phyloP scores from a whole-genome alignment of 108 stramenopile genomes.

The Pseudonitzschia pungens region DNA sequence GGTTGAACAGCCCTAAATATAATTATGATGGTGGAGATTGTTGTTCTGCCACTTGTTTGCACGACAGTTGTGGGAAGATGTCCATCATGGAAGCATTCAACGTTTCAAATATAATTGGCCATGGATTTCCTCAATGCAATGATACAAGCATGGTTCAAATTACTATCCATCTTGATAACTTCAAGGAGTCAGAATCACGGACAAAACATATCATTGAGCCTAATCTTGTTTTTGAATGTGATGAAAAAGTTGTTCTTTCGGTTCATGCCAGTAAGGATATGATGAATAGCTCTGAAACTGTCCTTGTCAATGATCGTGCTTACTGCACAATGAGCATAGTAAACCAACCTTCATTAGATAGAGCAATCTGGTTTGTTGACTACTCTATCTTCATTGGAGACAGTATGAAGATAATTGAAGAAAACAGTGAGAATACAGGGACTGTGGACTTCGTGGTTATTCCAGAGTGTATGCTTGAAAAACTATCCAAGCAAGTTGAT shows the following conservation, averaged over 20 bases:
- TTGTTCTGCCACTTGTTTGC: constrained; percentile 1
- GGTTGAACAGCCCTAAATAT: background rate
- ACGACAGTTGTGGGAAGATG: background rate
- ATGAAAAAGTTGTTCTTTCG: background rate
- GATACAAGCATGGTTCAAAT: background rate
- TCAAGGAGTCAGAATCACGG: background rate
- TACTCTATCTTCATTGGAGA: constrained; percentile 1
- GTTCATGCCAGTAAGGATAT: background rate
- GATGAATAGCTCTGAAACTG: background rate
- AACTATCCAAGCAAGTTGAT: background rate
- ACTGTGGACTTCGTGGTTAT: background rate
- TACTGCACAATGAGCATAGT: background rate
- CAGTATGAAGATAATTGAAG: background rate
- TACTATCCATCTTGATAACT: background rate
- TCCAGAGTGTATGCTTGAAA: background rate
- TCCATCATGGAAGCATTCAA: background rate
- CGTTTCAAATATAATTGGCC: background rate
- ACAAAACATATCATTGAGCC: background rate
- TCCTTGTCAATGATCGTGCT: background rate
- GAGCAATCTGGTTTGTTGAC: background rate
- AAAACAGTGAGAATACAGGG: background rate
- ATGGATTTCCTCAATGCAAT: background rate
- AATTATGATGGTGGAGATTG: constrained; percentile 12
- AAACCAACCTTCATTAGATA: background rate
- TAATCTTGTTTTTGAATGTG: background rate